Evolutionary conservation across 108 stramenopile species (phyloP), one percentile per base, ranked within the genome.

Genomic region (Nitzschia putrida): DNA sequence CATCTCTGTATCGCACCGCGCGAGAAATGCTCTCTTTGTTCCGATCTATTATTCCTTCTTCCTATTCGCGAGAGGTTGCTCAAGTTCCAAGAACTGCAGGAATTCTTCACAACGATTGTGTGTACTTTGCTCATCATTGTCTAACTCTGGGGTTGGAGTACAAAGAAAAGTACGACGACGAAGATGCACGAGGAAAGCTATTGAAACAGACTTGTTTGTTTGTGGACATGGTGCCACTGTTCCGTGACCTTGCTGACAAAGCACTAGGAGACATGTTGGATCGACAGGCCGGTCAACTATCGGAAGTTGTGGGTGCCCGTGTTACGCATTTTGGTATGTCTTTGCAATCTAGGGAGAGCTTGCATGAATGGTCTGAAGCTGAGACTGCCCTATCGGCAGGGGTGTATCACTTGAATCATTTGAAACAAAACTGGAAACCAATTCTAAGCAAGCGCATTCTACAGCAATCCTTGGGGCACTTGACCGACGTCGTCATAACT

Each of bases 151-250:
- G 92, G 64, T 61, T 90, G 75, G 88, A 93, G 57, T 94, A 88
- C 66, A 82, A 79, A 50, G 82, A 78, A 12, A 74, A 84, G 60
- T 84, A 87, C 50, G 64, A 51, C 0, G 72, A 76, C 37, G 66
- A 69, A 42, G 67, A 85, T 68, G 61, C 80, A 53, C 47, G 78
- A 66, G 61, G 76, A 44, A 65, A 58, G 53, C 57, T 83, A 51
- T 21, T 88, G 56, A 42, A 74, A 23, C 72, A 89, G 63, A 64
- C 81, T 6, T 93, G 89, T 64, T 83, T 88, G 26, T 94, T 94
- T 77, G 80, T 91, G 2, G 92, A 94, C 74, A 80, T 88, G 80
- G 92, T 94, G 7, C 92, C 92, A 3, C 71, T 86, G 14, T 94
- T 94, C 72, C 79, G 92, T 20, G 89, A 94, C 8, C 61, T 94